Base-by-base conservation (phyloP, 1,139 yeast species). In the Sugiyamaella paludigena region DNA sequence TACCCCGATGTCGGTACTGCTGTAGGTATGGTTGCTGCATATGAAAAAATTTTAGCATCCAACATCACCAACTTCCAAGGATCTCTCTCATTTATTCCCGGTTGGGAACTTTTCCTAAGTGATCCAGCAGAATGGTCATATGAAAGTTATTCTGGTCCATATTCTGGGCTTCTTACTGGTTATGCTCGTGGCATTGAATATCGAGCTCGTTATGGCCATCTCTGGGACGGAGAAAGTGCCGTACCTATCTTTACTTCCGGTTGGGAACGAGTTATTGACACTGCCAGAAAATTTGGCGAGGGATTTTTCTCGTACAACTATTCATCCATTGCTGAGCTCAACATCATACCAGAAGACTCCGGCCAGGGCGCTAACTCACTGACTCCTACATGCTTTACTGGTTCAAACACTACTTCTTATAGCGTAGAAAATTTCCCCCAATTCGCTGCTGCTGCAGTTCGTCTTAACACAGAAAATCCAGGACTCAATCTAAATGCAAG, bases 1-100 rank as follows among this genome's bases (percentile, higher is more conserved):
- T 84, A 73, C 62, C 89, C 88, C 11, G 64, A 60, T 29, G 48
- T 53, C 24, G 29, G 51, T 41, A 55, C 49, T 40, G 62, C 53
- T 30, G 46, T 40, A 12, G 49, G 46, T 30, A 54, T 58, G 54
- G 47, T 32, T 5, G 49, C 44, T 7, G 46, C 58, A 12, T 42
- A 51, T 35, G 48, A 47, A 10, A 57, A 57, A 53, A 33, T 58
- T 26, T 36, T 30, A 10, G 16, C 42, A 9, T 32, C 62, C 5
- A 61, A 61, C 49, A 53, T 52, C 7, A 54, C 61, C n/a, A 19
- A 19, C 24, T 50, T 36, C 49, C 38, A 13, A 46, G 47, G 39
- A 50, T 58, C 54, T 47, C 51, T 47, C 28, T 60, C 63, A 10
- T 75, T 74, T 50, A 54, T 69, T 40, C 62, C 71, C 40, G 65